Percentiles rank a stretch among this genome's conserved stretches.
Evolutionary conservation across 495 filamentous ascomycete genomes (phyloP).

Genomic region (Penicillium desertorum): DNA sequence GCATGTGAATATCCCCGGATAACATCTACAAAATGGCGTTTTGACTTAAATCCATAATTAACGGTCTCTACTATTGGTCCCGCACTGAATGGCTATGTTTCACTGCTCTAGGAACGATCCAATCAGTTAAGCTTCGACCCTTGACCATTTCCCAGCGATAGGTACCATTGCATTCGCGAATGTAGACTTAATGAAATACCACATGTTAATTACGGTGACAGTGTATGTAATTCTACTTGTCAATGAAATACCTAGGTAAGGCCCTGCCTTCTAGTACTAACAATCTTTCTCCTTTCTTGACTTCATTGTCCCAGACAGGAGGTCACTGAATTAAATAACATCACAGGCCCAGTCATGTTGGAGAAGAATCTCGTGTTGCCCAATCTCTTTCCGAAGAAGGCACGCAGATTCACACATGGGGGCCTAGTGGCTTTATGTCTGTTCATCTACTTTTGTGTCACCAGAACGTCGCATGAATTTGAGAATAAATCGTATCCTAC

Average conservation of each 20-base stretch:
- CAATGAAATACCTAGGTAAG: not conserved
- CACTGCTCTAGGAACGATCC: conserved; percentile 1
- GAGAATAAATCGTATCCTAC: conserved; percentile 19
- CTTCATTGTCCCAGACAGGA: conserved; percentile 5
- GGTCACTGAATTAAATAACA: not conserved
- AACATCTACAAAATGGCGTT: conserved; percentile 2
- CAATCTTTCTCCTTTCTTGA: conserved; percentile 1
- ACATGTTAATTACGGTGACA: conserved; percentile 3
- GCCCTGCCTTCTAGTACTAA: not conserved
- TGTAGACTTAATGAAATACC: conserved; percentile 1
- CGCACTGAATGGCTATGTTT: not conserved
- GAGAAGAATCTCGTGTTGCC: conserved; percentile 4
- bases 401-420: conserved; percentile 6
- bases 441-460: conserved; percentile 15
- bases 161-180: not conserved
- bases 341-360: conserved; percentile 3
- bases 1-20: not conserved
- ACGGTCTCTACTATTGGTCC: conserved; percentile 1
- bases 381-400: conserved; percentile 6
- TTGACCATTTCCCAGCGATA: not conserved
- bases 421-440: not conserved
- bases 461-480: conserved; percentile 23
- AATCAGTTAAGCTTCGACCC: conserved; percentile 1
- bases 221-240: not conserved
- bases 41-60: not conserved